Evolutionary conservation across 768 basidiomycete genomes (phyloP).

Genomic region (Boletus rufocinnamomeus): DNA sequence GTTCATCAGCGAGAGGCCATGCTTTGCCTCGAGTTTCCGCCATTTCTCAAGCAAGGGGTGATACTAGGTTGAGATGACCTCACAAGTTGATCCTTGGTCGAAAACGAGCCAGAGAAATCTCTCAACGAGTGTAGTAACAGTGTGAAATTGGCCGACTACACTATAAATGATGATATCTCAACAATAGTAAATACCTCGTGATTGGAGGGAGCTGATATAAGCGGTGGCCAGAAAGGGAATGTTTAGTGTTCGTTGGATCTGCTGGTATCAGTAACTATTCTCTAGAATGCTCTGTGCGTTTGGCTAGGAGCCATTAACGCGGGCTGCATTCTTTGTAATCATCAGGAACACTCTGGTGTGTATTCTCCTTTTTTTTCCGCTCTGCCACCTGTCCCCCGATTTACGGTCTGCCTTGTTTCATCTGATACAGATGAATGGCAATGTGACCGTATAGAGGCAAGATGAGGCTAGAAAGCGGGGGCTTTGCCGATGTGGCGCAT

Average conservation of each 20-base stretch:
- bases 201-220: conserved; percentile 20
- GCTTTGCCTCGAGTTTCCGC: conserved; percentile 75
- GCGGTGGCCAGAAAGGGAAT: conserved; percentile 2
- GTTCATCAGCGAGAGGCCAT: conserved; percentile 84
- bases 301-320: background rate
- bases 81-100: conserved; percentile 91
- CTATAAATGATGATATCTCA: no score
- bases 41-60: conserved; percentile 42
- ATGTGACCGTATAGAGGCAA: background rate
- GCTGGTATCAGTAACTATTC: no score
- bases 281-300: background rate
- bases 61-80: conserved; percentile 52
- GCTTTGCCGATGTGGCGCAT: background rate
- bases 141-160: background rate
- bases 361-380: background rate
- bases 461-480: background rate
- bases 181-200: no score
- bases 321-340: background rate
- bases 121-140: background rate
- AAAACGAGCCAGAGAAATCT: conserved; percentile 7
- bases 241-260: conserved; percentile 2
- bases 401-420: background rate
- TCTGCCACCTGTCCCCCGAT: background rate
- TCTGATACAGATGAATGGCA: background rate
- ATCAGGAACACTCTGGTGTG: background rate